Evolutionary conservation across 306 rosid species (phyloP), one percentile per base, ranked within the genome.

Genomic region (Potentilla sterilis): DNA sequence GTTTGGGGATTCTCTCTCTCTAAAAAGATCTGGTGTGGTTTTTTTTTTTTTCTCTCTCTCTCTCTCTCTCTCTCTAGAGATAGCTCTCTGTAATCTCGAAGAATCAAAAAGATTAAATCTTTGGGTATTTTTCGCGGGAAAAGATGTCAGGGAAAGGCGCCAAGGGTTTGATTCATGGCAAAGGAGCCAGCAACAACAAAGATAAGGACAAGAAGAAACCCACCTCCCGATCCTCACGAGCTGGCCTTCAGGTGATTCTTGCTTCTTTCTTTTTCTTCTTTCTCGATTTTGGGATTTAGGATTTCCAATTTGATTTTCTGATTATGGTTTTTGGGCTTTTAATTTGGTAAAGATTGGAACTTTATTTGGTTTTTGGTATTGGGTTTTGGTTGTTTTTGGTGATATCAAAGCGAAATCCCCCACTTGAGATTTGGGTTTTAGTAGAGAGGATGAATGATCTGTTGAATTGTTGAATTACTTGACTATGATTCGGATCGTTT

Each of bases 141-240:
- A 88, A 72, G 72, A 91, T 91, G 93, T 91, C 96, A 24, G 96
- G 96, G 10, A 91, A 88, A 70, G 96, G 96, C 67, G 96, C 96
- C 21, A 91, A 91, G 85, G 93, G 93, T 35, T 83, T 91, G 83
- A 87, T 84, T 15, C 88, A 69, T 16, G 91, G 91, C 32, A 90
- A 88, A 81, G 82, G 85, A 35, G 75, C 83, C 47, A 40, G 70
- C 77, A 77, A 72, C 61, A 87, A 73, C 86, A 88, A 90, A 47
- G 91, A 89, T 77, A 90, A 88, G 83, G 89, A 84, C 87, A 91
- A 91, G 89, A 91, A 91, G 85, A 91, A 91, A 58, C 89, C 93
- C 67, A 88, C 77, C 62, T 91, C 96, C 9, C 93, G 93, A 47
- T 91, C 96, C 58, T 91, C 93, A 65, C 90, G 96, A 51, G 93